phyloP scores from a whole-genome alignment of 2,329 filamentous ascomycete species.

The Ceratocystiopsis brevicomis region DNA sequence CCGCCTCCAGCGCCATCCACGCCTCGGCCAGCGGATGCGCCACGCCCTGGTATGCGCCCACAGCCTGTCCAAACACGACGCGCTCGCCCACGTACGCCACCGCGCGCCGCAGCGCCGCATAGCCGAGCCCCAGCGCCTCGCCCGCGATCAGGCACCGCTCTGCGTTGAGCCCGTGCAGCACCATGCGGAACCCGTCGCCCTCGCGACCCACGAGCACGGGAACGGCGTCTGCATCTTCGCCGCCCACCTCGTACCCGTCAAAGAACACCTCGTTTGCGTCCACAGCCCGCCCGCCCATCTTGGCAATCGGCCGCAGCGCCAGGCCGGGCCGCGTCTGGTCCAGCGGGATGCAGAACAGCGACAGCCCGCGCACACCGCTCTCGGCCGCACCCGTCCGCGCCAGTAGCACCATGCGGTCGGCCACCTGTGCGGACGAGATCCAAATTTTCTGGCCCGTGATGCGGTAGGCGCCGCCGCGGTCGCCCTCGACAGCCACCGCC shows the following conservation, averaged over 20 bases:
- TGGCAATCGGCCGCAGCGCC: conserved; percentile 53
- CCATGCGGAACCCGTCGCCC: conserved; percentile 59
- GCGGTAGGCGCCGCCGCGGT: conserved; percentile 28
- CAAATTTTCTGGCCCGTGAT: conserved; percentile 72
- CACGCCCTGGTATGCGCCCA: conserved; percentile 48
- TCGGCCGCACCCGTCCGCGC: conserved; percentile 36
- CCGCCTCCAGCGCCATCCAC: conserved; percentile 46
- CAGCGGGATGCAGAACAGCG: conserved; percentile 64
- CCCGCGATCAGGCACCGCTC: conserved; percentile 59
- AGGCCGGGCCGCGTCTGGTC: conserved; percentile 40
- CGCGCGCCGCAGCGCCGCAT: conserved; percentile 46
- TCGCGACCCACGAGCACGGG: conserved; percentile 51
- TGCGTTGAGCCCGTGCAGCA: conserved; percentile 65
- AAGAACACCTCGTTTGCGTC: conserved; percentile 84
- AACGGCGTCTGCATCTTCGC: conserved; percentile 22
- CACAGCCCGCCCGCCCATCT: conserved; percentile 69
- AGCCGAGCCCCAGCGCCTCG: conserved; percentile 63
- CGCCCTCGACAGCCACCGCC: conserved; percentile 34
- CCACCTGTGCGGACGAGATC: conserved; percentile 74
- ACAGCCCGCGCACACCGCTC: conserved; percentile 40
- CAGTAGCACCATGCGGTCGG: conserved; percentile 65
- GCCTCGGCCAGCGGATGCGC: conserved; percentile 46
- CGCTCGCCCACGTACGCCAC: conserved; percentile 47
- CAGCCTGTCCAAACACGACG: conserved; percentile 44
- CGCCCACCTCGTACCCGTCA: conserved; percentile 46